Conservation (phyloP, 139 green algal genomes). For the Microglena sp. region DNA sequence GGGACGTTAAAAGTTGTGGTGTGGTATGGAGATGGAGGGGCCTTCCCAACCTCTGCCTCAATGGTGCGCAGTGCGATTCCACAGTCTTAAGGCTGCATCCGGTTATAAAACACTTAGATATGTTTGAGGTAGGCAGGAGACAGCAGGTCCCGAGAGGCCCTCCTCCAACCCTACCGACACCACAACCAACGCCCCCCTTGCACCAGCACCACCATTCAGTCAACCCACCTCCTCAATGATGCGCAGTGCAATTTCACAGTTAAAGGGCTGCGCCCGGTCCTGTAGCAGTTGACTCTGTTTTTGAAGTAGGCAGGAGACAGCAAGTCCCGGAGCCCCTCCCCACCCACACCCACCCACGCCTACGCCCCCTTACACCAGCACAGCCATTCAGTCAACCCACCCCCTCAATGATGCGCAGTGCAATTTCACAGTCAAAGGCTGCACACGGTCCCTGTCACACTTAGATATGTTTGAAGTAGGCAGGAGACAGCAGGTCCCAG, state of each 20-base stretch:
- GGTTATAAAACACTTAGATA: conserved; percentile 62
- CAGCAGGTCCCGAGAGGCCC: conserved; percentile 85
- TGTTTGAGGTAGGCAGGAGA: conserved; percentile 57
- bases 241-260: conserved; percentile 29
- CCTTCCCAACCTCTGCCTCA: conserved; percentile 13
- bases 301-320: too few species aligned
- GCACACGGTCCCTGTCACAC: conserved; percentile 69
- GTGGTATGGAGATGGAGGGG: too few species aligned
- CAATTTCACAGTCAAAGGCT: conserved; percentile 55
- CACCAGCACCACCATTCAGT: too few species aligned
- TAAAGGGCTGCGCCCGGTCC: conserved; percentile 75
- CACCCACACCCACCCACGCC: too few species aligned
- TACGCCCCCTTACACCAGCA: too few species aligned
- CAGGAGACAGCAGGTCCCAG: conserved; percentile 67
- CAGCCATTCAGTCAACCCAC: too few species aligned
- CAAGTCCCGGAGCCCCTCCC: too few species aligned
- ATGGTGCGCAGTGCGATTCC: conserved; percentile 34
- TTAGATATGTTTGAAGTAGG: conserved; percentile 63
- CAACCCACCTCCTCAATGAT: conserved; percentile 29
- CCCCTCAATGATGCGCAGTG: conserved; percentile 31
- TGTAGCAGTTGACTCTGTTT: conserved; percentile 52
- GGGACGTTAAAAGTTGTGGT: too few species aligned
- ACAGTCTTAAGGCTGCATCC: conserved; percentile 66
- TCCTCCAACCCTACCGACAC: too few species aligned
- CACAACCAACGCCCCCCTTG: too few species aligned